Evolutionary conservation across 352 stramenopile species (phyloP).

Genomic region (Phytophthora crassamura): DNA sequence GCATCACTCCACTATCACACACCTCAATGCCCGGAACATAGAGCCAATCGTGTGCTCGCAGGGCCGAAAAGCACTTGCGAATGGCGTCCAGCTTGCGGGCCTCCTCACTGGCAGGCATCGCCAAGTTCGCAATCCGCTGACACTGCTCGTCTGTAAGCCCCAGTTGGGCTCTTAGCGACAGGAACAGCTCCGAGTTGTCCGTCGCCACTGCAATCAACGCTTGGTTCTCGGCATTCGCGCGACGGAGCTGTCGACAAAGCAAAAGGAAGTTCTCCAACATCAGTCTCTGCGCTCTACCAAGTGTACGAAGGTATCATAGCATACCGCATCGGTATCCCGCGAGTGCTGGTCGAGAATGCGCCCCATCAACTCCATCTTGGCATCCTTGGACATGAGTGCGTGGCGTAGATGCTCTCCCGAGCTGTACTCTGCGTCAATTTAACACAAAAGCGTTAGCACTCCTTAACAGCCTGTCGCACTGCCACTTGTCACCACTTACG

Average conservation of each 20-base stretch:
- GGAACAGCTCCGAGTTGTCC: slow-evolving; percentile 70
- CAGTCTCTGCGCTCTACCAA: too few species aligned
- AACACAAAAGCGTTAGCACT: neutral
- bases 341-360: slow-evolving; percentile 84
- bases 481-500: slow-evolving; percentile 43
- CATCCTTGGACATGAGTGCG: slow-evolving; percentile 85
- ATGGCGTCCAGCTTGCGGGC: slow-evolving; percentile 81
- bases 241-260: slow-evolving; percentile 58
- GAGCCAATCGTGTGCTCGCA: slow-evolving; percentile 87
- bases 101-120: slow-evolving; percentile 62
- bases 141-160: slow-evolving; percentile 78
- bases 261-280: neutral
- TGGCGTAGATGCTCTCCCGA: slow-evolving; percentile 81
- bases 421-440: slow-evolving; percentile 60
- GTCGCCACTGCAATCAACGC: slow-evolving; percentile 67
- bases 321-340: slow-evolving; percentile 76
- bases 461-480: neutral
- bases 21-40: slow-evolving; percentile 88
- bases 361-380: slow-evolving; percentile 83
- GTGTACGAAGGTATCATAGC: neutral
- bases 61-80: slow-evolving; percentile 85
- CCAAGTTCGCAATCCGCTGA: slow-evolving; percentile 56
- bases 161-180: slow-evolving; percentile 58
- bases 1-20: neutral
- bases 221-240: slow-evolving; percentile 86